Percentiles rank a stretch among this genome's conserved stretches.
phyloP scores from a whole-genome alignment of 2,329 filamentous ascomycete species.

The Trichophyton schoenleinii region DNA sequence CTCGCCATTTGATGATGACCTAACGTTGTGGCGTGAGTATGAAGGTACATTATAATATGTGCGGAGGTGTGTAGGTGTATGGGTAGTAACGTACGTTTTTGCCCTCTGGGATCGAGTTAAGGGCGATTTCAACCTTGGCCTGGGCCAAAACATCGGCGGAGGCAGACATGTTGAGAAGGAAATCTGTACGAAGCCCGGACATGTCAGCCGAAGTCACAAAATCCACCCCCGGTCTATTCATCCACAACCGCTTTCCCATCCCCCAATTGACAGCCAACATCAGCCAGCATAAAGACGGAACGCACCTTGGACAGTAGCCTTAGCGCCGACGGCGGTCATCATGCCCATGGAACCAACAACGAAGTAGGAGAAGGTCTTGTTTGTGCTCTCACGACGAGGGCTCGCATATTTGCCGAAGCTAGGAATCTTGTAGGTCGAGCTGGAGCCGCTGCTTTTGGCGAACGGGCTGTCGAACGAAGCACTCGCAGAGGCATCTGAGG shows the following conservation, averaged over 20 bases:
- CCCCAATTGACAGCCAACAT: conserved; percentile 1
- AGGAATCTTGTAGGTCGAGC: conserved; percentile 59
- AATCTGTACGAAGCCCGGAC: conserved; percentile 51
- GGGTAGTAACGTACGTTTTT: conserved; percentile 67
- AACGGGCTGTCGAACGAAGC: conserved; percentile 45
- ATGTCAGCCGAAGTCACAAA: conserved; percentile 16
- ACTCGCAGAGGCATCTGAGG: conserved; percentile 20
- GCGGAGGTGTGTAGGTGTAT: conserved; percentile 7
- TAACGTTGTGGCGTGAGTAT: conserved; percentile 25
- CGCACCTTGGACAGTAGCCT: conserved; percentile 96
- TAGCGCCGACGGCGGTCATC: conserved; percentile 82
- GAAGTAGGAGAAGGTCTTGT: conserved; percentile 92
- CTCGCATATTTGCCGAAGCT: conserved; percentile 80
- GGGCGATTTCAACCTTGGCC: conserved; percentile 98
- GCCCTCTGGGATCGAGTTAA: conserved; percentile 86
- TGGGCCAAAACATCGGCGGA: conserved; percentile 97
- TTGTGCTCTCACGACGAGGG: conserved; percentile 53
- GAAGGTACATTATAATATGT: background rate
- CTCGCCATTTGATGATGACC: conserved; percentile 99
- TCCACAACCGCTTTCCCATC: background rate
- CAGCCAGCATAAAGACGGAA: conserved; percentile 12
- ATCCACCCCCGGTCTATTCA: background rate
- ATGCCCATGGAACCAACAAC: conserved; percentile 95
- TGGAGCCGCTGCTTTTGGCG: conserved; percentile 34
- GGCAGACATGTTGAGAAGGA: conserved; percentile 99